Evolutionary conservation across 2,329 filamentous ascomycete species (phyloP), one percentile per base, ranked within the genome.

Genomic region (Neocatenulostroma microsporum): DNA sequence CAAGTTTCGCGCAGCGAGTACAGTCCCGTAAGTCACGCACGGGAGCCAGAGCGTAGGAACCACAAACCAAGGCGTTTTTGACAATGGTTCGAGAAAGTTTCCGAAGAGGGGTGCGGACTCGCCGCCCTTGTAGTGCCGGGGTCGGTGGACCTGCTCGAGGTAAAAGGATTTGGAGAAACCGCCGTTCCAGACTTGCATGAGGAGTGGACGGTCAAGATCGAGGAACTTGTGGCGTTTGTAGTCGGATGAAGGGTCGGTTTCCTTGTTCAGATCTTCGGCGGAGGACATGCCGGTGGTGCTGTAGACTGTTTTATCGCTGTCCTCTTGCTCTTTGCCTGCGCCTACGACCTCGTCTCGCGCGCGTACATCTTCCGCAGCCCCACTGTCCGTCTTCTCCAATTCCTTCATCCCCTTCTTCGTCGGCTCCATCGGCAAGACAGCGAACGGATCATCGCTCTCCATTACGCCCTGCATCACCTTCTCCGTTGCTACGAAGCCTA

Each of bases 141-240:
- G 91, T 29, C 91, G 81, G 60, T 98, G 91, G 35, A 98, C 84
- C 62, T 98, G 91, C 50, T 95, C 81, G 17, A 98, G 74, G 57
- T 98, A 98, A 58, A 98, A 98, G n/a, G 85, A 77, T 62, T 95
- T 98, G 60, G 68, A 78, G 66, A 96, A 98, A 19, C 82, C 84
- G 30, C 88, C 83, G 47, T 69, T 74, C 82, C 84, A 95, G 27
- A 98, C 76, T 63, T 98, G 91, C 62, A 82, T 72, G 37, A 98
- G 72, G 37, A 98, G 72, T 5, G 91, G 89, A 53, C 74, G 78
- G 65, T 75, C 83, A 39, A 98, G 73, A 57, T 98, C 89, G 42
- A 98, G 72, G 56, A 98, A 98, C 63, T 94, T 93, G 74, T 96
- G 81, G 40, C 74, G 83, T 63, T 85, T 84, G 69, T 82, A 98